These are phyloP conservation scores for Syzygium malaccense DNA, from an alignment of 441 rosid genomes.

Conservation along the genomic window DNA sequence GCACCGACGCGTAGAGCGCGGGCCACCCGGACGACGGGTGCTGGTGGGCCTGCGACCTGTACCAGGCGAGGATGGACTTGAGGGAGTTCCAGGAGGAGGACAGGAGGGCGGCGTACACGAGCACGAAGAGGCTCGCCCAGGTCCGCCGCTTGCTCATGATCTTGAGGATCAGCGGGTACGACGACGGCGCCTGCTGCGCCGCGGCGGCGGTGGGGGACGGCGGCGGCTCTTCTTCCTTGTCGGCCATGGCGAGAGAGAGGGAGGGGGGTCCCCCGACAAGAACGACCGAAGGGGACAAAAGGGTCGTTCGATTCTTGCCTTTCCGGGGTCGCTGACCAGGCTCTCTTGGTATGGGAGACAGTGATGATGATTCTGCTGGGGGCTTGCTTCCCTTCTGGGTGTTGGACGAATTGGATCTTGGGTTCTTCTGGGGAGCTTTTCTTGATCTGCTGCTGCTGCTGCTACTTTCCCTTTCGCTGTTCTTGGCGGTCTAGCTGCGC, in stretches of 20 bases:
- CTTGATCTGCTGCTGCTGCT: neutral
- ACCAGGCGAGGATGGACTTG: constrained; percentile 74
- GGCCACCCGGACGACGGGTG: constrained; percentile 54
- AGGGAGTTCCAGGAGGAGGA: constrained; percentile 68
- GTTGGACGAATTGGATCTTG: neutral
- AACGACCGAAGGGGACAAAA: neutral
- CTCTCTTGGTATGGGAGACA: neutral
- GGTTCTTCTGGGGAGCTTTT: neutral
- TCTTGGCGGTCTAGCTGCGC: neutral
- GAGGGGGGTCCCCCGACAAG: neutral
- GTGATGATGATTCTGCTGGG: neutral
- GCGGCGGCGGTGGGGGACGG: neutral
- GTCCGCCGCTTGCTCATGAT: constrained; percentile 93
- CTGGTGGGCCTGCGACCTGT: constrained; percentile 28
- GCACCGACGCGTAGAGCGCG: constrained; percentile 82
- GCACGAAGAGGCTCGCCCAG: constrained; percentile 79
- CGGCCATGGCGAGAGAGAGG: constrained; percentile 7
- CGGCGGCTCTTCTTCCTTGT: constrained; percentile 22
- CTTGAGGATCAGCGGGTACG: constrained; percentile 44
- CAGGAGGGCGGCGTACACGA: constrained; percentile 65
- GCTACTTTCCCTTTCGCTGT: neutral
- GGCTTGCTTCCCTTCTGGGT: neutral
- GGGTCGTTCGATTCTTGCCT: neutral
- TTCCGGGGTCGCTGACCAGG: neutral
- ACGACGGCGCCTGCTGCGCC: constrained; percentile 15